Evolutionary conservation across 129 eudicot species (phyloP), one percentile per base, ranked within the genome.

Genomic region (Escallonia rubra): DNA sequence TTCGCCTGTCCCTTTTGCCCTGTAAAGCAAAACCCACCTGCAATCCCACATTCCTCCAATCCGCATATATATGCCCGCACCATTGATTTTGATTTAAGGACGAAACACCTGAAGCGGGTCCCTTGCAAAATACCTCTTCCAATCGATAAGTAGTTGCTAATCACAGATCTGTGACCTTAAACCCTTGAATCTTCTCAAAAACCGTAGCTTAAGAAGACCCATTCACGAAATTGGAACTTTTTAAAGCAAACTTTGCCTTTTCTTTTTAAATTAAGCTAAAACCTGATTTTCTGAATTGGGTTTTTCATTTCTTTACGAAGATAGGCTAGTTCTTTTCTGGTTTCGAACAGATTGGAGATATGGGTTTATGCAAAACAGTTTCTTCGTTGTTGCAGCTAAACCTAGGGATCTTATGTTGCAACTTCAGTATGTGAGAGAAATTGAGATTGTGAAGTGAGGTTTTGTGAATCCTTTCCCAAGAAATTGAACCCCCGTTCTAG

Each of bases 391-490:
- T 54, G n/a, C 23, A 34, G 59, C 34, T 54, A 54, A 12, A 54
- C n/a, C 55, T 23, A 23, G 34, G 34, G 34, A 23, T 23, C 34
- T 23, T 23, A 23, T 23, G 34, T 23, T 23, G 34, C 34, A 23
- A 23, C 34, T 1, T 23, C 34, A 23, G 34, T 23, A 23, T 23
- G 34, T 23, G 65, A 38, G 38, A 12, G 12, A 61, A 4, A n/a
- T n/a, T 42, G 3, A 41, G 8, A 53, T 51, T 43, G 41, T 39
- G 55, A 77, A 58, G 16, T 65, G 81, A 68, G 76, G 65, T 40
- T 73, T 14, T 50, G 14, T 8, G 38, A 12, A 57, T 42, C 57
- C n/a, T 38, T 23, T 48, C 50, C 54, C 75, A 66, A 50, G 43
- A 43, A 34, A 72, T 43, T 5, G 8, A 6, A 46, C 38, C 70